A percentile compares a stretch with the other conserved stretches of the same genome.
These are phyloP conservation scores for Amanita rubescens DNA, from an alignment of 768 basidiomycete genomes.

Conservation along the genomic window DNA sequence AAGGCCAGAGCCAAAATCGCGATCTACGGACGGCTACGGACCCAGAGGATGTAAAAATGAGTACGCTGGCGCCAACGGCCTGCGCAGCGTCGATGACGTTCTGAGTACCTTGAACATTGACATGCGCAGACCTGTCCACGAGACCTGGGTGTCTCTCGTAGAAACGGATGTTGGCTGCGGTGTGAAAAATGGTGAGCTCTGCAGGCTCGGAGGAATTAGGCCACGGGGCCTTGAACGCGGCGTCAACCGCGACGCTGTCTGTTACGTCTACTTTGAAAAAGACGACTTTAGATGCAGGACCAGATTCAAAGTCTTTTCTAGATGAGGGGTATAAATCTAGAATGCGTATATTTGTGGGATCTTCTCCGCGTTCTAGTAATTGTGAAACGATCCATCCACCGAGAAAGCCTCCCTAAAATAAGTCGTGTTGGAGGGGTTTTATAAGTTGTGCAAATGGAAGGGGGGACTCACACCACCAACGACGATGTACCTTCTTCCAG, in stretches of 20 bases:
- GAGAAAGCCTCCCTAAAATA: conserved; percentile 56
- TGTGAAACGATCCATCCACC: conserved; percentile 75
- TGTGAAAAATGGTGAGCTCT: conserved; percentile 65
- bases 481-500: conserved; percentile 69
- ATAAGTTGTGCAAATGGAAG: background rate
- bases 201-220: conserved; percentile 24
- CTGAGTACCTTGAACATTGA: conserved; percentile 62
- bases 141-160: conserved; percentile 55
- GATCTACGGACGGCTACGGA: conserved; percentile 51
- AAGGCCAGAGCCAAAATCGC: conserved; percentile 68
- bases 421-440: background rate
- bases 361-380: conserved; percentile 63
- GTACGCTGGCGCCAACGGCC: conserved; percentile 42
- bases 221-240: conserved; percentile 64
- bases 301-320: conserved; percentile 47
- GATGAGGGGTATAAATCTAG: conserved; percentile 60
- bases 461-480: conserved; percentile 56
- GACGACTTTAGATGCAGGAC: conserved; percentile 42
- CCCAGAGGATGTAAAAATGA: conserved; percentile 72
- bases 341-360: conserved; percentile 55
- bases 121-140: conserved; percentile 44
- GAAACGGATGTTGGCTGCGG: conserved; percentile 72
- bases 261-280: conserved; percentile 57
- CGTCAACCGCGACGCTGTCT: conserved; percentile 42
- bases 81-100: conserved; percentile 59